These are phyloP conservation scores for Cyberlindnera xylosilytica DNA, from an alignment of 805 yeast genomes.

Conservation along the genomic window DNA sequence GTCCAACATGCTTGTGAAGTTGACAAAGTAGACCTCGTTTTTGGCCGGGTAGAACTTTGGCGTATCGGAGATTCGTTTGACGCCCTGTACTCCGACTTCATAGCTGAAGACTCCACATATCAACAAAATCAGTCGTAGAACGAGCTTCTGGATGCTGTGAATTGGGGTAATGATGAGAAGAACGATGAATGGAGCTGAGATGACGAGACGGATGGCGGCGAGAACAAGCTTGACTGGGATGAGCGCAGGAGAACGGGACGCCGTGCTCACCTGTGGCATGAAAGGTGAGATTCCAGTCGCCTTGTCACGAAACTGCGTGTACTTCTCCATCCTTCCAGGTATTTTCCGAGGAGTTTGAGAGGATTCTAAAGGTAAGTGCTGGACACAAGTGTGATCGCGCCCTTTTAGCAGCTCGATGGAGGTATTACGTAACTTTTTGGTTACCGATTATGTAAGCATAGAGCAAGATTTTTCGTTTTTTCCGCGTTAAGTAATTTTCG, in stretches of 20 bases:
- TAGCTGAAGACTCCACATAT: slow-evolving; percentile 15
- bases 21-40: slow-evolving; percentile 44
- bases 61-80: slow-evolving; percentile 16
- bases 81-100: slow-evolving; percentile 22
- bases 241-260: neutral
- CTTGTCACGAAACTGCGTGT: slow-evolving; percentile 79
- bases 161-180: neutral
- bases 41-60: slow-evolving; percentile 32
- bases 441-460: too few relatives aligned
- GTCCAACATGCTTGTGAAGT: slow-evolving; percentile 47
- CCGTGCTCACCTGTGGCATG: slow-evolving; percentile 42
- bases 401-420: too few relatives aligned
- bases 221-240: slow-evolving; percentile 2
- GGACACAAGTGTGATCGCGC: too few relatives aligned
- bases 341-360: too few relatives aligned
- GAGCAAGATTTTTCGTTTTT: too few relatives aligned
- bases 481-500: too few relatives aligned
- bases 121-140: slow-evolving; percentile 5
- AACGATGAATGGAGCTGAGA: neutral
- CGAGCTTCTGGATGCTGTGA: neutral
- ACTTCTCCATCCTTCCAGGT: slow-evolving; percentile 78
- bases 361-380: too few relatives aligned
- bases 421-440: too few relatives aligned
- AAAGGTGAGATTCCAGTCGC: slow-evolving; percentile 95
- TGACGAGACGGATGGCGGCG: neutral